Base-by-base conservation (phyloP, 2,329 filamentous ascomycete species). In the Capronia coronata region DNA sequence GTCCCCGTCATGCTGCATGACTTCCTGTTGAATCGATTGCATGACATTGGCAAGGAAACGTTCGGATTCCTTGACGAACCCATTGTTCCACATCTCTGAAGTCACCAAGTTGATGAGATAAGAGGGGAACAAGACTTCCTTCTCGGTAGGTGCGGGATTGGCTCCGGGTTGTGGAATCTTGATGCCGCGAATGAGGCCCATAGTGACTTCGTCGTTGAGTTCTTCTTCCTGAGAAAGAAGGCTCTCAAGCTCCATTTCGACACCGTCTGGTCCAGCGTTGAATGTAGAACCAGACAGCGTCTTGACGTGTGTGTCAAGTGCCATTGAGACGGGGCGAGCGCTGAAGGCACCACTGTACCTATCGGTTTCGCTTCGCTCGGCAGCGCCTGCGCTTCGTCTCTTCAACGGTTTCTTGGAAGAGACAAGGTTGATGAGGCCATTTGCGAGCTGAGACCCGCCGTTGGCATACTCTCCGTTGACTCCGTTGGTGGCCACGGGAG, bases 51-150 rank as follows among this genome's bases (percentile, higher is more conserved):
- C 93, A 56, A 98, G 77, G 79, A 98, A 98, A 48, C 91, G 86
- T 71, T 98, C 93, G 2, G 93, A 97, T 71, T 98, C 93, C 75
- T 98, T 98, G 62, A 98, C 93, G 65, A 96, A 98, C 40, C 93
- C 93, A 63, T 98, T 98, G 75, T 98, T 98, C 93, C 93, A 98
- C 93, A 98, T 98, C 74, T 98, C 93, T 13, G 90, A 97, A 10
- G 93, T 98, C 57, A 98, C 93, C 54, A 98, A 78, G 70, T 98
- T 98, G 75, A 98, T 98, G 62, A 98, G 83, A 68, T 97, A 98
- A 8, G 93, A 91, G 27, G 93, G 93, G 83, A 98, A 98, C 45
- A 98, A 77, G 18, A 98, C 91, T 68, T 98, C 93, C 74, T 98
- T 98, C 71, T 98, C 93, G 14, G 89, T 95, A 9, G 93, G 91